Evolutionary conservation across 768 basidiomycete species (phyloP).

Genomic region (Psilocybe cyanescens): DNA sequence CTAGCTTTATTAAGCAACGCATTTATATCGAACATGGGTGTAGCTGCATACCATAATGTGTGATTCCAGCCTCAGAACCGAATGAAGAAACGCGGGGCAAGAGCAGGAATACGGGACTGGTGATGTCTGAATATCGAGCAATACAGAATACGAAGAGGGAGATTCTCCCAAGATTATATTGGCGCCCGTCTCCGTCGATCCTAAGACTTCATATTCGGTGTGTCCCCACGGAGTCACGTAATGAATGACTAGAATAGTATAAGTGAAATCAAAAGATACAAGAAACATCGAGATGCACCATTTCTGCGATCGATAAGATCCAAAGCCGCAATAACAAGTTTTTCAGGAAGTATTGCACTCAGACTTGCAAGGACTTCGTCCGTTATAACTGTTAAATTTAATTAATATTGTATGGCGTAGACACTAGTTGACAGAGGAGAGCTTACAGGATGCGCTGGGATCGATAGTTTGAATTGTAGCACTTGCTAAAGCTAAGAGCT

Average conservation of each 20-base stretch:
- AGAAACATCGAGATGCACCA: conserved; percentile 40
- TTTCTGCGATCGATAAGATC: conserved; percentile 76
- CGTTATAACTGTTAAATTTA: background rate
- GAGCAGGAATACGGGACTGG: conserved; percentile 63
- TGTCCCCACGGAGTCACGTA: conserved; percentile 61
- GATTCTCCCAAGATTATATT: background rate
- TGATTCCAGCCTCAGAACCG: conserved; percentile 60
- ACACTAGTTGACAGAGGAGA: background rate
- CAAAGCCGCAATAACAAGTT: conserved; percentile 67
- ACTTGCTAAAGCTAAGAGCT: too few relatives aligned
- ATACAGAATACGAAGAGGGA: conserved; percentile 49
- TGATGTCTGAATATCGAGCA: conserved; percentile 44
- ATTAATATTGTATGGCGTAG: background rate
- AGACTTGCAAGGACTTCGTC: conserved; percentile 63
- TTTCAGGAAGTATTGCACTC: conserved; percentile 62
- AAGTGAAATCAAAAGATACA: background rate
- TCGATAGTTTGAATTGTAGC: background rate
- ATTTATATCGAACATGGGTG: background rate
- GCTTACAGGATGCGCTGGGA: background rate
- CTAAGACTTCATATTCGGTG: conserved; percentile 67
- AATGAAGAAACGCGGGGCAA: conserved; percentile 73
- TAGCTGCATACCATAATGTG: conserved; percentile 61
- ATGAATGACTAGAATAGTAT: conserved; percentile 55
- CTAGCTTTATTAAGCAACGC: conserved; percentile 36
- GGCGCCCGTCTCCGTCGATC: conserved; percentile 54